These are phyloP conservation scores for Penicilliopsis zonata DNA, from an alignment of 495 filamentous ascomycete species.

Conservation along the genomic window DNA sequence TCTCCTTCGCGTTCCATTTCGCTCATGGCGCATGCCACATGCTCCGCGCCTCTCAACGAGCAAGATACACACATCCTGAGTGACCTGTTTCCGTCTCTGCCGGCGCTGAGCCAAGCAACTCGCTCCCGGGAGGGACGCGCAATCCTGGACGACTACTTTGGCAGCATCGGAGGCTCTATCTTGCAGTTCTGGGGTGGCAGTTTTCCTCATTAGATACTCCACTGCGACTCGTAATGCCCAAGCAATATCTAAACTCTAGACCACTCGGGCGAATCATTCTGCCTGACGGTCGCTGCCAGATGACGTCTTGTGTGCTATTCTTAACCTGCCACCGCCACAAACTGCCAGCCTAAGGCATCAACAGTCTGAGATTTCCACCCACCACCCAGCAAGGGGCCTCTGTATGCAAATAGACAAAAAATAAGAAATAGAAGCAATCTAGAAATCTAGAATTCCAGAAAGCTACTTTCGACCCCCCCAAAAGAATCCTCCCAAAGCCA, in stretches of 20 bases:
- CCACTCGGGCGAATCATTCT: no score
- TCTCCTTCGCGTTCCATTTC: slow-evolving; percentile 6
- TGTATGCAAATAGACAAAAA: no score
- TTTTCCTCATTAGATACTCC: no score
- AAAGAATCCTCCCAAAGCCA: no score
- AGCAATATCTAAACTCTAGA: no score
- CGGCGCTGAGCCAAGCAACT: slow-evolving; percentile 28
- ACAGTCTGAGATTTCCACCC: neutral
- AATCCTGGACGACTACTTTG: slow-evolving; percentile 25
- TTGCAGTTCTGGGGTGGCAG: slow-evolving; percentile 39
- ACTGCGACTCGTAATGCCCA: no score
- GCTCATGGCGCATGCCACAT: slow-evolving; percentile 37
- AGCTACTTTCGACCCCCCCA: no score
- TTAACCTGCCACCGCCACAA: neutral
- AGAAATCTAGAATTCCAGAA: no score
- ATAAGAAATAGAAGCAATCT: no score
- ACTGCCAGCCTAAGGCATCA: no score
- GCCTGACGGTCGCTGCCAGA: no score
- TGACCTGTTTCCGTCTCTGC: slow-evolving; percentile 34
- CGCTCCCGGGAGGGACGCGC: slow-evolving; percentile 19
- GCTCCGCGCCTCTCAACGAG: slow-evolving; percentile 10
- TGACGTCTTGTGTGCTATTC: slow-evolving; percentile 1
- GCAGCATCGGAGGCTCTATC: slow-evolving; percentile 12
- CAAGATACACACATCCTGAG: slow-evolving; percentile 37
- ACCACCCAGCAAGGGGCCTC: no score